Base-by-base conservation (phyloP, 192 early-diverging fungal species). In the Coemansia sp. region DNA sequence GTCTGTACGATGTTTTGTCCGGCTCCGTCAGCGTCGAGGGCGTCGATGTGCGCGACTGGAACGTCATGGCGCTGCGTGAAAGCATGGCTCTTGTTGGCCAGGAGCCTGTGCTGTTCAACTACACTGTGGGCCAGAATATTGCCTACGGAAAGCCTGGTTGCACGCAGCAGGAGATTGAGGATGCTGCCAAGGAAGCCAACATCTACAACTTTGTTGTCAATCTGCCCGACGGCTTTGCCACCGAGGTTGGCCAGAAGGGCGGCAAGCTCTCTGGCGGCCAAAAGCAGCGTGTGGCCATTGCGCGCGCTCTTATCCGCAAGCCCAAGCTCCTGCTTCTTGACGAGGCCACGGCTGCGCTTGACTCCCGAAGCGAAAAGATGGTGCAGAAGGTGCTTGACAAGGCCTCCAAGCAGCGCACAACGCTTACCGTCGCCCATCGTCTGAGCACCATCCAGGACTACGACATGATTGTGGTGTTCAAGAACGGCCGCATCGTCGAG, bases 231-330 rank as follows among this genome's bases (percentile, higher is more conserved):
- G 88, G 87, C 16, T 94, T 93, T 72, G 88, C 93, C 52, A 96
- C 94, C 8, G 71, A 77, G 26, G 92, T 96, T 40, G 96, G 96
- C 71, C 93, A 94, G 71, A 74, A 84, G 48, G 90, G 89, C 32
- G 86, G 91, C 62, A 74, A 85, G 64, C 69, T 97, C 16, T 92
- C 90, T 58, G 95, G 94, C 57, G 94, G 94, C 41, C 95, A 97
- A 75, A 97, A 97, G 75, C 95, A 97, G 86, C 87, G 95, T 26
- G 87, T 98, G 63, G 93, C 92, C 6, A 93, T 93, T 87, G 94
- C 93, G 0, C 87, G 95, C 41, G 93, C 95, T 0, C 74, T 97
- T 41, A 90, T 97, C 57, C 89, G 93, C 57, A 89, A 93, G 60
- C 94, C 95, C 42, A 88, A 89, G 71, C 70, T 97, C 10, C 71